Evolutionary conservation across 2,329 filamentous ascomycete genomes (phyloP).

Genomic region (Alternaria ventricosa): DNA sequence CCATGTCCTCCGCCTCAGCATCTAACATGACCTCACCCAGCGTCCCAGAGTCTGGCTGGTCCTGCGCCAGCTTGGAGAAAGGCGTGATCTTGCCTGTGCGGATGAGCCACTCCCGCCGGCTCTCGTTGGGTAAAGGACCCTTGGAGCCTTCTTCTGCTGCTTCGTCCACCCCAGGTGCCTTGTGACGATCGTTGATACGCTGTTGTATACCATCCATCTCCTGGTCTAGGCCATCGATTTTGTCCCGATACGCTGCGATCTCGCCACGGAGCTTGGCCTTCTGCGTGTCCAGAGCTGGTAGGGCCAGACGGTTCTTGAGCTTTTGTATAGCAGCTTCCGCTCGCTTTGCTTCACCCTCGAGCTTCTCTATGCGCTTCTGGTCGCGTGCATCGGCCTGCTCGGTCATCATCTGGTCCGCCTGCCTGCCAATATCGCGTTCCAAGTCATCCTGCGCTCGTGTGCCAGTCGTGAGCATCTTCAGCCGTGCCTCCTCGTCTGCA

Average conservation of each 20-base stretch:
- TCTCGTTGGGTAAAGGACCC: slow-evolving; percentile 77
- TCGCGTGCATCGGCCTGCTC: slow-evolving; percentile 70
- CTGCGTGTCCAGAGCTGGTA: slow-evolving; percentile 61
- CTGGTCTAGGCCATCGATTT: slow-evolving; percentile 68
- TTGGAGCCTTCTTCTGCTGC: slow-evolving; percentile 56
- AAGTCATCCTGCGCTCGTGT: slow-evolving; percentile 85
- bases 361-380: slow-evolving; percentile 67
- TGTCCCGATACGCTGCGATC: slow-evolving; percentile 68
- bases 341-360: slow-evolving; percentile 59
- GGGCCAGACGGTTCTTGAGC: slow-evolving; percentile 63
- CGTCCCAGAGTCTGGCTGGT: slow-evolving; percentile 69
- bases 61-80: slow-evolving; percentile 79
- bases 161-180: slow-evolving; percentile 58
- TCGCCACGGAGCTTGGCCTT: slow-evolving; percentile 68
- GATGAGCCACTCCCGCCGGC: slow-evolving; percentile 85
- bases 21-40: slow-evolving; percentile 80
- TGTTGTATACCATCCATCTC: slow-evolving; percentile 82
- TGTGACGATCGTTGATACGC: slow-evolving; percentile 78
- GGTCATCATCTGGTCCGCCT: slow-evolving; percentile 66
- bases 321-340: slow-evolving; percentile 70
- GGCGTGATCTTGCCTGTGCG: slow-evolving; percentile 97
- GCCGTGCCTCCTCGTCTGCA: slow-evolving; percentile 51
- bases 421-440: slow-evolving; percentile 79
- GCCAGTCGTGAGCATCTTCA: slow-evolving; percentile 47
- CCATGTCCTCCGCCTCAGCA: slow-evolving; percentile 73